phyloP scores from a whole-genome alignment of 1,139 yeast species.

The Kodamaea sp. region DNA sequence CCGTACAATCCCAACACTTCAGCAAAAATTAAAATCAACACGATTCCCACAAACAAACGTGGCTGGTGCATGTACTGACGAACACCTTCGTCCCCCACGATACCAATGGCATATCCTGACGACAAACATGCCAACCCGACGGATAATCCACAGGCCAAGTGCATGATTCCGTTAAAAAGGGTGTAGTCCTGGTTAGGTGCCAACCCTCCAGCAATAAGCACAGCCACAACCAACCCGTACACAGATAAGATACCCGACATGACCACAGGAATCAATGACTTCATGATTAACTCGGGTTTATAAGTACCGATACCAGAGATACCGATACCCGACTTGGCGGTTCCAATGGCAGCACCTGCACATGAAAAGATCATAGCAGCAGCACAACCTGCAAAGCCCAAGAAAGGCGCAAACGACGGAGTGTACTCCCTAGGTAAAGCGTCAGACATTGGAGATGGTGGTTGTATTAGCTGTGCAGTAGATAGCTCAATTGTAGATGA shows the following conservation, averaged over 20 bases:
- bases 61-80: conserved; percentile 97
- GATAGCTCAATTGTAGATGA: too few species aligned
- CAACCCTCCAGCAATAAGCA: conserved; percentile 89
- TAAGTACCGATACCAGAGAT: conserved; percentile 88
- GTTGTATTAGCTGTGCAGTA: too few species aligned
- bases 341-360: conserved; percentile 97
- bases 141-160: conserved; percentile 90
- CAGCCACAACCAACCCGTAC: conserved; percentile 94
- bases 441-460: too few species aligned
- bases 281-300: conserved; percentile 81
- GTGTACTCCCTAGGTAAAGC: conserved; percentile 55
- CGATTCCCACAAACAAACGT: conserved; percentile 90
- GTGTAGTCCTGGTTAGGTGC: conserved; percentile 77
- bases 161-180: conserved; percentile 94
- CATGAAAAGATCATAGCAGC: conserved; percentile 88
- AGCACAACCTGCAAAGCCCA: conserved; percentile 95
- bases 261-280: conserved; percentile 87
- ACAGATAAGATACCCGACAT: conserved; percentile 98
- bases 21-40: conserved; percentile 93
- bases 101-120: conserved; percentile 97
- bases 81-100: conserved; percentile 98
- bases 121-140: conserved; percentile 97
- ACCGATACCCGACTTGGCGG: conserved; percentile 98
- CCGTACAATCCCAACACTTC: conserved; percentile 98
- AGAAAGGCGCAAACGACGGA: conserved; percentile 90